Evolutionary conservation across 768 basidiomycete genomes (phyloP).

Genomic region (Epithele typhae): DNA sequence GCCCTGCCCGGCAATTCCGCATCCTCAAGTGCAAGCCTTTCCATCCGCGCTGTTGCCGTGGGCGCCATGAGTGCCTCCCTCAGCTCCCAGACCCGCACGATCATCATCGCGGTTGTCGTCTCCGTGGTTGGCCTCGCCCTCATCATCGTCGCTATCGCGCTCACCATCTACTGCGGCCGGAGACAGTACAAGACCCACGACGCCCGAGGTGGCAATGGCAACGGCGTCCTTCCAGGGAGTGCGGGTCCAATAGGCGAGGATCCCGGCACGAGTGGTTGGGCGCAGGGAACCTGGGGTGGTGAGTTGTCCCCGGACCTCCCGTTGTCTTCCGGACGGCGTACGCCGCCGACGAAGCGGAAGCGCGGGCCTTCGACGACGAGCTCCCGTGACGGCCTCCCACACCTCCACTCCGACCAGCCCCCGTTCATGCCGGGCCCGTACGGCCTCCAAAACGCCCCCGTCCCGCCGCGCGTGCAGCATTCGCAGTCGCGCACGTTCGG

Average conservation of each 20-base stretch:
- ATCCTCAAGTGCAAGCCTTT: background rate
- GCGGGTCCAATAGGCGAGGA: slow-evolving; percentile 10
- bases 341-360: slow-evolving; percentile 1
- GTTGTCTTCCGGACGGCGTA: background rate
- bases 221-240: slow-evolving; percentile 2
- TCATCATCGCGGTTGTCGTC: slow-evolving; percentile 11
- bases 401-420: no score
- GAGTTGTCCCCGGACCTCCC: background rate
- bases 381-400: no score
- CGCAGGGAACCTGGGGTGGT: slow-evolving; percentile 10
- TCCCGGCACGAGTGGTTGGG: slow-evolving; percentile 12
- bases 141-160: slow-evolving; percentile 1
- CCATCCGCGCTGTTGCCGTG: no score
- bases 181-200: background rate
- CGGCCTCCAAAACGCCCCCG: background rate
- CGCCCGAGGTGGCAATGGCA: background rate
- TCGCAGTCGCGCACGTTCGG: no score
- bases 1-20: background rate
- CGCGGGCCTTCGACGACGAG: slow-evolving; percentile 3
- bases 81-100: slow-evolving; percentile 5
- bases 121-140: slow-evolving; percentile 4
- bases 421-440: no score
- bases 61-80: no score
- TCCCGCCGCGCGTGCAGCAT: background rate
- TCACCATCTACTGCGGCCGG: slow-evolving; percentile 6